Conservation (phyloP, 345 rosid genomes). For the Eucalyptus marginata region DNA sequence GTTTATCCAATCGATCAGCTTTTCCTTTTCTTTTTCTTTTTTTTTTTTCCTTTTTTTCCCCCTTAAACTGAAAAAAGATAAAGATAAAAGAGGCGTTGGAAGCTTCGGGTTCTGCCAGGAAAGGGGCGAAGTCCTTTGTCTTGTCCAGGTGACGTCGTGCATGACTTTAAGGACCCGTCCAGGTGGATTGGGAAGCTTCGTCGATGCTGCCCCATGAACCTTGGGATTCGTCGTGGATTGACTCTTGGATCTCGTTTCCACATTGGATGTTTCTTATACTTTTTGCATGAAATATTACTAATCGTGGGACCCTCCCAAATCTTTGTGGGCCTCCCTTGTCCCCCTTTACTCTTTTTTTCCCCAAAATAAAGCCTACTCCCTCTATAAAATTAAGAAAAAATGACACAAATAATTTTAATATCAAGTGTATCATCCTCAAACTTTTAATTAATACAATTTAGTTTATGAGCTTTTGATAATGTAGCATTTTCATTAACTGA, state of each 20-base stretch:
- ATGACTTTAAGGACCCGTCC: background rate
- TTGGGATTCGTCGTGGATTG: background rate
- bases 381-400: accelerated
- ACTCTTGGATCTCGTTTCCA: background rate
- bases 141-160: background rate
- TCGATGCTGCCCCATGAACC: background rate
- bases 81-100: background rate
- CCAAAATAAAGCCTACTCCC: no score
- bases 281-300: background rate
- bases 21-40: accelerated
- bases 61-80: no score
- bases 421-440: no score
- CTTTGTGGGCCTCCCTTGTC: background rate
- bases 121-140: background rate
- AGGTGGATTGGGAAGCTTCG: background rate
- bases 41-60: accelerated
- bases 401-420: no score
- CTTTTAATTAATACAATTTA: no score
- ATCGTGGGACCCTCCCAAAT: background rate
- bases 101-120: background rate
- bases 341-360: no score
- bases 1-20: background rate
- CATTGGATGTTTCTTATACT: background rate
- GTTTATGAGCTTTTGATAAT: no score
- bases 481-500: accelerated